Percentiles rank a stretch among this genome's conserved stretches.
These are phyloP conservation scores for Plectranthus barbatus DNA, from an alignment of 257 asterid species.

Conservation along the genomic window DNA sequence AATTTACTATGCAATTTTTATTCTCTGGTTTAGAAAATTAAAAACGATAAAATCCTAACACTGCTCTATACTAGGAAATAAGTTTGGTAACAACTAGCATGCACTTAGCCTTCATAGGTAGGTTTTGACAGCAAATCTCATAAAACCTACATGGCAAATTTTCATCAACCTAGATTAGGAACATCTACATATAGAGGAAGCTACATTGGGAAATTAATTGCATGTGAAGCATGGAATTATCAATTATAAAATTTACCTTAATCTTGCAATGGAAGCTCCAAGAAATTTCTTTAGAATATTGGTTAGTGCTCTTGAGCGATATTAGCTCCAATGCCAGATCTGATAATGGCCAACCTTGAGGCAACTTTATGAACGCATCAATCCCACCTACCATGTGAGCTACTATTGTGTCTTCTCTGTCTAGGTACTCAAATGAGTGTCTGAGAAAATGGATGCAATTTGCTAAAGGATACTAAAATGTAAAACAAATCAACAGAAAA, in stretches of 20 bases:
- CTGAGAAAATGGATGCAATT: conserved; percentile 32
- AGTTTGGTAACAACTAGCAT: no score
- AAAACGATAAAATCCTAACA: no score
- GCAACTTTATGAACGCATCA: conserved; percentile 71
- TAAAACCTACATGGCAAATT: not conserved
- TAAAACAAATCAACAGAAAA: not conserved
- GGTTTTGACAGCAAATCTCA: not conserved
- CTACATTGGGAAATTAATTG: not conserved
- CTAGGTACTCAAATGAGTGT: conserved; percentile 74
- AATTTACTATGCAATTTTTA: no score
- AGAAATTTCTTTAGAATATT: conserved; percentile 47
- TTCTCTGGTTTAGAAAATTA: no score
- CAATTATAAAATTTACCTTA: conserved; percentile 43
- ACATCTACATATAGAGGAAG: not conserved
- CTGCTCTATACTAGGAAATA: no score
- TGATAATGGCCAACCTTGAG: conserved; percentile 88
- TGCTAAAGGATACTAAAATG: not conserved
- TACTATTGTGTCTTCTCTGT: conserved; percentile 57
- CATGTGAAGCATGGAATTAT: not conserved
- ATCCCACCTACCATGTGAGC: conserved; percentile 77
- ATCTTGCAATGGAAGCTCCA: conserved; percentile 70
- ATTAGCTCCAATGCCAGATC: conserved; percentile 47
- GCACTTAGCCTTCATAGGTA: no score
- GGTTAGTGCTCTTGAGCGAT: conserved; percentile 64
- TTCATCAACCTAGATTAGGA: not conserved